Evolutionary conservation across 169 alveolate species (phyloP).

Genomic region (Plasmodium yoelii): DNA sequence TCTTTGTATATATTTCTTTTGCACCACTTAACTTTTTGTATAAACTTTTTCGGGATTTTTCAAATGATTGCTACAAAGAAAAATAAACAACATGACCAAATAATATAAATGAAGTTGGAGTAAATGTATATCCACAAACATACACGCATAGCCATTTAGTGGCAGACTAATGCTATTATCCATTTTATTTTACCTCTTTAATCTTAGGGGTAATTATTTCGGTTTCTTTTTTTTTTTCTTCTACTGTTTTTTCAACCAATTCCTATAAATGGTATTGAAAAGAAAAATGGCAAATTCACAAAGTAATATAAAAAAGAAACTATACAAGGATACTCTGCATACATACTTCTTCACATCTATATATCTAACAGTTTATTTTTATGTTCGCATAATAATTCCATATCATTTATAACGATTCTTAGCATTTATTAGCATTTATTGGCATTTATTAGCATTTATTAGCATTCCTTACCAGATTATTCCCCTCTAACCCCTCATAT

Average conservation of each 20-base stretch:
- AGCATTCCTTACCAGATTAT: conserved; percentile 36
- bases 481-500: conserved; percentile 75
- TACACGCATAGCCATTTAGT: neutral
- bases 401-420: no score
- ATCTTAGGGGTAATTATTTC: conserved; percentile 38
- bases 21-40: conserved; percentile 61
- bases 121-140: neutral
- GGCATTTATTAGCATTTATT: no score
- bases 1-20: conserved; percentile 46
- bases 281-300: neutral
- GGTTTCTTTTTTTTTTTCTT: conserved; percentile 67
- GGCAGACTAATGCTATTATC: neutral
- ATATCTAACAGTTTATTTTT: neutral
- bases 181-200: conserved; percentile 39
- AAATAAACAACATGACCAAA: neutral
- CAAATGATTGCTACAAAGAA: conserved; percentile 48
- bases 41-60: conserved; percentile 61
- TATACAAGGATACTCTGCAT: neutral
- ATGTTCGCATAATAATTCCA: neutral
- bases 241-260: conserved; percentile 39
- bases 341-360: neutral
- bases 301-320: conserved; percentile 1
- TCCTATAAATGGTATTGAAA: conserved; percentile 18
- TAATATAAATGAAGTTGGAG: neutral
- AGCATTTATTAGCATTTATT: no score